phyloP scores from a whole-genome alignment of 2,329 filamentous ascomycete species.

The Colletotrichum karsti region DNA sequence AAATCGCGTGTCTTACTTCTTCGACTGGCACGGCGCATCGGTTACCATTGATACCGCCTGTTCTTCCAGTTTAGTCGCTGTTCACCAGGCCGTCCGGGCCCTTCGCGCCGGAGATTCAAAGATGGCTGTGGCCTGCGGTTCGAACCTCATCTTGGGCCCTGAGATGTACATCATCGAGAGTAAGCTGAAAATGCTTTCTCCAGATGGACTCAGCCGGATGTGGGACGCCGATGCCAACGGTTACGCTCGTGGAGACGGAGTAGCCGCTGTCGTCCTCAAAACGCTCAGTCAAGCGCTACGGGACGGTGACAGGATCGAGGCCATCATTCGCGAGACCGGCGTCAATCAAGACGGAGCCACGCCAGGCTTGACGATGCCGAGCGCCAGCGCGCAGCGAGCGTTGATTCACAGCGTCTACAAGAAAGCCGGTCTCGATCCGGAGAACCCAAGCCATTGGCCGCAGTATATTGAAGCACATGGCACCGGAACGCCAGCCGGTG shows the following conservation, averaged over 20 bases:
- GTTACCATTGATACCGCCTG: conserved; percentile 56
- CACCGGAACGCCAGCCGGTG: conserved; percentile 47
- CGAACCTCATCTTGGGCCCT: conserved; percentile 32
- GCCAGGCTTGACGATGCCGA: conserved; percentile 45
- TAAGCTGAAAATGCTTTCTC: conserved; percentile 17
- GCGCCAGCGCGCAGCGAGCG: conserved; percentile 32
- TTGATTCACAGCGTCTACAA: conserved; percentile 38
- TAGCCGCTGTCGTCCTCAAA: conserved; percentile 57
- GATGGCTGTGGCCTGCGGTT: conserved; percentile 37
- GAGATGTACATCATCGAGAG: conserved; percentile 27
- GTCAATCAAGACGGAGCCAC: conserved; percentile 34
- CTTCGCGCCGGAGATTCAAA: conserved; percentile 41
- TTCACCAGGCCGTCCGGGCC: conserved; percentile 49
- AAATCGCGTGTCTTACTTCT: conserved; percentile 50
- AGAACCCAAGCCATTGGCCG: conserved; percentile 8
- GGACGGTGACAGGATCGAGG: conserved; percentile 36
- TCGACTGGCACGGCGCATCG: conserved; percentile 47
- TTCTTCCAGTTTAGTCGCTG: conserved; percentile 48
- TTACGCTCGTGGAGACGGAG: conserved; percentile 61
- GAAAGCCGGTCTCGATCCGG: conserved; percentile 10
- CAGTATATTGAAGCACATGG: conserved; percentile 43
- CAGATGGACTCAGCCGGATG: conserved; percentile 41
- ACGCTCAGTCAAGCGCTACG: conserved; percentile 49
- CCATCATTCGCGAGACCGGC: conserved; percentile 34
- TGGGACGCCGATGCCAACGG: conserved; percentile 57